These are phyloP conservation scores for Stephania cephalantha DNA, from an alignment of 164 flowering plant species.

Conservation along the genomic window DNA sequence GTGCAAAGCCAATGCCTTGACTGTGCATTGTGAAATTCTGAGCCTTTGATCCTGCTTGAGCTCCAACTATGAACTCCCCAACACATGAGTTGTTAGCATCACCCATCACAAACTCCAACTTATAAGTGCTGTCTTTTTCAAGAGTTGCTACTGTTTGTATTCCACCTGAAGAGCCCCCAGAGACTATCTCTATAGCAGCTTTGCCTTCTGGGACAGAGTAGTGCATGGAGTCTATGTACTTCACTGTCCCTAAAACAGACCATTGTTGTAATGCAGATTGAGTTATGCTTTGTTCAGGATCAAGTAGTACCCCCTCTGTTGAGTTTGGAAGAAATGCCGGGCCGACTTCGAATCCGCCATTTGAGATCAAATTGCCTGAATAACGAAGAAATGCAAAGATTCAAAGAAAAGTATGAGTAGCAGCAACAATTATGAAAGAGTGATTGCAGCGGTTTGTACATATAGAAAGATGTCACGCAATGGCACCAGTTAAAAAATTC, in stretches of 20 bases:
- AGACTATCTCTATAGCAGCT: slow-evolving; percentile 41
- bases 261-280: slow-evolving; percentile 38
- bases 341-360: slow-evolving; percentile 44
- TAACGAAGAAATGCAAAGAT: neutral
- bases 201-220: slow-evolving; percentile 45
- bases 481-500: too few species aligned
- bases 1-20: slow-evolving; percentile 35
- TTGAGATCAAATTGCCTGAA: slow-evolving; percentile 24
- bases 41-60: slow-evolving; percentile 30
- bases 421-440: too few species aligned
- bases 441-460: too few species aligned
- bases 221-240: slow-evolving; percentile 39
- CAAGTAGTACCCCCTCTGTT: slow-evolving; percentile 38
- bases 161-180: slow-evolving; percentile 26
- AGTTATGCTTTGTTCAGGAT: slow-evolving; percentile 23
- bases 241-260: slow-evolving; percentile 39
- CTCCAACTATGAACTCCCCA: slow-evolving; percentile 34
- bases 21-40: slow-evolving; percentile 33
- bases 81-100: slow-evolving; percentile 42
- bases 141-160: slow-evolving; percentile 27
- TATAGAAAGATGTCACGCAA: too few species aligned
- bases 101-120: slow-evolving; percentile 34
- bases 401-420: too few species aligned
- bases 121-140: slow-evolving; percentile 24
- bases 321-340: slow-evolving; percentile 30